These are phyloP conservation scores for Termitomyces sp. DNA, from an alignment of 768 basidiomycete genomes.

Conservation along the genomic window DNA sequence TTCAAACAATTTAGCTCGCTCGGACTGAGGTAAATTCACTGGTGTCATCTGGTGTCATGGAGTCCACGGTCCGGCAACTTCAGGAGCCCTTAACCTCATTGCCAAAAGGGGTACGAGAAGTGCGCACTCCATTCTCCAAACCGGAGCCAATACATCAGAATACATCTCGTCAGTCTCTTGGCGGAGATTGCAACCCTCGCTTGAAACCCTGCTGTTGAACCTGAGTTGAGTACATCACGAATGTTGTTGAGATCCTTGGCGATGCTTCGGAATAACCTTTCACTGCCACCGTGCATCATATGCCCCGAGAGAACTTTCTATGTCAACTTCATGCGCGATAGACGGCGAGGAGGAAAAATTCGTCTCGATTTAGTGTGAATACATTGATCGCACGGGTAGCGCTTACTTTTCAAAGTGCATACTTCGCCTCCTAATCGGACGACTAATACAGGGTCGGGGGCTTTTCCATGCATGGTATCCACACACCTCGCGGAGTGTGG, in stretches of 20 bases:
- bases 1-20: background rate
- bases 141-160: slow-evolving; percentile 15
- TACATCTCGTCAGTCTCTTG: slow-evolving; percentile 8
- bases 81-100: slow-evolving; percentile 6
- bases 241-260: slow-evolving; percentile 5
- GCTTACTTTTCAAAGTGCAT: background rate
- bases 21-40: slow-evolving; percentile 9
- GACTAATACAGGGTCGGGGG: background rate
- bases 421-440: slow-evolving; percentile 10
- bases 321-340: background rate
- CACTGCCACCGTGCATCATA: slow-evolving; percentile 31
- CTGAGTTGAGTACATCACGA: background rate
- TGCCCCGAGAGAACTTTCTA: slow-evolving; percentile 6
- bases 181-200: slow-evolving; percentile 12
- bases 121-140: background rate
- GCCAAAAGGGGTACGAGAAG: slow-evolving; percentile 13
- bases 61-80: slow-evolving; percentile 10
- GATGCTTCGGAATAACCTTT: slow-evolving; percentile 31
- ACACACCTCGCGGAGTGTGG: slow-evolving; percentile 3
- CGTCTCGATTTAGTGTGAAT: slow-evolving; percentile 17
- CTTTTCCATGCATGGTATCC: slow-evolving; percentile 5
- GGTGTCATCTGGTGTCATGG: slow-evolving; percentile 6
- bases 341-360: slow-evolving; percentile 4
- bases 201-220: background rate
- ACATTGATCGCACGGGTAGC: slow-evolving; percentile 7